Evolutionary conservation across 495 filamentous ascomycete species (phyloP), one percentile per base, ranked within the genome.

Genomic region (Bacidia rubella): DNA sequence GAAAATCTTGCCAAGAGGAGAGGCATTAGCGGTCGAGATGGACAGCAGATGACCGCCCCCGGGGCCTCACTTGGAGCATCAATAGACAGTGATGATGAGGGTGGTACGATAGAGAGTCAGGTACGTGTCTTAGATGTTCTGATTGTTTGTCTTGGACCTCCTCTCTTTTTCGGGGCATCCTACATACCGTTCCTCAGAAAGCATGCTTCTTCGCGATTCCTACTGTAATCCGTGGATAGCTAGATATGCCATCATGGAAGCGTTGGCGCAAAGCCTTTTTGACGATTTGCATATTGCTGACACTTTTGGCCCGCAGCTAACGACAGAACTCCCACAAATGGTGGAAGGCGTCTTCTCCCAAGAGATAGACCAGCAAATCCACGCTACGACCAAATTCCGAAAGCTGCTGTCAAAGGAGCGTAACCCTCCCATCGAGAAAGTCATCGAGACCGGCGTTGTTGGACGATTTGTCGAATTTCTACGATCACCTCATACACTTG

Each of bases 361-460:
- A 29, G 87, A 95, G 68, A 96, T 99, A 69, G 93, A 99, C 61
- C 78, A 83, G 46, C 93, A 99, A 67, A 99, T 99, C 58, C 82
- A 88, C 71, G 90, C 93, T n/a, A 99, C 93, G 21, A 99, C 93
- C 51, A 96, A 96, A 68, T 99, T 99, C 75, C 75, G 93, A 55
- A 99, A 99, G 71, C 75, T 99, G 21, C 75, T 99, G 3, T 95
- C 87, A 54, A 99, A 99, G 72, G 93, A 99, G 74, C 86, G 93
- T 64, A 99, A 99, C 70, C 93, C 93, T 17, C 92, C 93, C 20
- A 99, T 99, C 65, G 93, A 99, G 69, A 87, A 90, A 60, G 93
- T 99, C 56, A 97, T 99, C 65, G 92, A 96, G 78, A 97, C 93
- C 53, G 93, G 93, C 56, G 93, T 99, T 54, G 93, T 99, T 42